Evolutionary conservation across 139 green algal genomes (phyloP).

Genomic region (Chlorella sorokiniana): DNA sequence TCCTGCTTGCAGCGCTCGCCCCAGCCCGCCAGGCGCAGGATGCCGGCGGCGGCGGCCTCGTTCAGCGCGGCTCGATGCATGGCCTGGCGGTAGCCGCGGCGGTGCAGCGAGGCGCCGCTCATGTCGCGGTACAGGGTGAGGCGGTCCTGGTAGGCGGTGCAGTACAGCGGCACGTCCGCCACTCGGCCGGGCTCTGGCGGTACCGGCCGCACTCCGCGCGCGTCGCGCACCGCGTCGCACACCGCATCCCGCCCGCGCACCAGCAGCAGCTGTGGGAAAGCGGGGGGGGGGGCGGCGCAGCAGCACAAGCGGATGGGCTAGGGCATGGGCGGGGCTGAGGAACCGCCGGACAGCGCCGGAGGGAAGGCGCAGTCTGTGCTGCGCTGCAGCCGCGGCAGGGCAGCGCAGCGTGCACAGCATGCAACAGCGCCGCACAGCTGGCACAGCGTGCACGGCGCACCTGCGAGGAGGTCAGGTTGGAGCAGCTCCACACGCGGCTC

Average conservation of each 20-base stretch:
- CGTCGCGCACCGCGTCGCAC: conserved; percentile 78
- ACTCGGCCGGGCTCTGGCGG: conserved; percentile 48
- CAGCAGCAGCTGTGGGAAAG: conserved; percentile 45
- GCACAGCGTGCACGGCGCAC: not conserved
- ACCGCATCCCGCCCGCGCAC: conserved; percentile 80
- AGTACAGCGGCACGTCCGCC: conserved; percentile 83
- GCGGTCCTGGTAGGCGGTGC: conserved; percentile 67
- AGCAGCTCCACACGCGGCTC: conserved; percentile 67
- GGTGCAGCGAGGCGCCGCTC: conserved; percentile 82
- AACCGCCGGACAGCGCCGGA: too few species aligned
- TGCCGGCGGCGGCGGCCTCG: conserved; percentile 85
- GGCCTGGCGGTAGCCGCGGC: conserved; percentile 74
- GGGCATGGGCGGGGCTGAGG: too few species aligned
- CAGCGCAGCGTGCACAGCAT: too few species aligned
- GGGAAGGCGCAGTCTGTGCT: too few species aligned
- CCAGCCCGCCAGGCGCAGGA: conserved; percentile 75
- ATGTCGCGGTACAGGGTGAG: conserved; percentile 84
- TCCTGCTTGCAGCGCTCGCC: conserved; percentile 26
- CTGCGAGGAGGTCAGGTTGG: conserved; percentile 54
- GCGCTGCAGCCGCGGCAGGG: too few species aligned
- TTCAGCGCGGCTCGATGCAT: conserved; percentile 92
- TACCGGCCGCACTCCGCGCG: conserved; percentile 55
- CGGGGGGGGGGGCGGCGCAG: not conserved
- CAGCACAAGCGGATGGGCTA: not conserved
- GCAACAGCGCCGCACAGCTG: too few species aligned